Base-by-base conservation (phyloP, 371 early-diverging fungal species). In the Mucor velutinosus region DNA sequence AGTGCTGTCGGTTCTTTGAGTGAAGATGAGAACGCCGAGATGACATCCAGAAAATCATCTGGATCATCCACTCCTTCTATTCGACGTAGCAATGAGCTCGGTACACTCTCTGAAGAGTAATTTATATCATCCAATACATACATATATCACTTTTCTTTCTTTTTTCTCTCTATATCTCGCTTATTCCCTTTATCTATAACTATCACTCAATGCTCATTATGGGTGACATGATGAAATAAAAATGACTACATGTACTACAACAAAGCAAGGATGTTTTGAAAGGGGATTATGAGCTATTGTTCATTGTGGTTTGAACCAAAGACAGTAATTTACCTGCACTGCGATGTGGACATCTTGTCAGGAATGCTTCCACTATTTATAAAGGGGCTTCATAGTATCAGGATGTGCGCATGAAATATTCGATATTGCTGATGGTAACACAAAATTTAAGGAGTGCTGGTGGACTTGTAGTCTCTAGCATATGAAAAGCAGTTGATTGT, bases 71-170 rank as follows among this genome's bases (percentile, higher is more conserved):
- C 77, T 29, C 74, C 77, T 23, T 78, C 81, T 25, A 60, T 78
- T 37, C 77, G 79, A 37, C 72, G 74, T 23, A 81, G 82, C 62
- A 77, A 76, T 61, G 82, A 81, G 57, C 41, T 81, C 21, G 79
- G 76, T n/a, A 81, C 79, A 7, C 73, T 81, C 27, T 68, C 73
- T 65, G 82, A 81, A 74, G 75, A 74, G 64, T 47, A 56, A 21
- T 30, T 47, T 41, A 41, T 41, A 62, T 35, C n/a, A 14, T n/a
- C 23, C 33, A 51, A 15, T 60, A 25, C 32, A 45, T 62, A 47
- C 32, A 60, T 60, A 61, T 49, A 61, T 33, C 17, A 41, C 27
- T 29, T 59, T 33, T 25, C 12, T 59, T 33, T 25, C 12, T 39
- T 43, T 17, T 59, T 21, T 37, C 23, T 37, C 1, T 35, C 7